phyloP scores from a whole-genome alignment of 1,284 basidiomycete genomes.

The Moniliophthora roreri region DNA sequence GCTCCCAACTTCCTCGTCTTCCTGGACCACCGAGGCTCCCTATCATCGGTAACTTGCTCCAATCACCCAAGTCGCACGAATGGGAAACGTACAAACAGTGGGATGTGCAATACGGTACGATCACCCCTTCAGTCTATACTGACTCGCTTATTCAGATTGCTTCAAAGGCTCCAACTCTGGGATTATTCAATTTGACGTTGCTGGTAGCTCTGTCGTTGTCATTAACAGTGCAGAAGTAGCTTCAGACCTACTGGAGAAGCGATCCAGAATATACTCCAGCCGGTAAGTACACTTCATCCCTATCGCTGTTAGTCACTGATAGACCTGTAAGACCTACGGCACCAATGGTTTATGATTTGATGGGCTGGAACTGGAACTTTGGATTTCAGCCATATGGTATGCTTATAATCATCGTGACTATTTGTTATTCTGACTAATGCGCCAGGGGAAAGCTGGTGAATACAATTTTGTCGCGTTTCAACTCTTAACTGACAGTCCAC shows the following conservation, averaged over 20 bases:
- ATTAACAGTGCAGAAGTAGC: conserved; percentile 2
- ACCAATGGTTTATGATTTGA: conserved; percentile 11
- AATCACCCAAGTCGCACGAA: no score
- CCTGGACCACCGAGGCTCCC: neutral
- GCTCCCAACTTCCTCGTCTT: no score
- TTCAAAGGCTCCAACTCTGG: conserved; percentile 3
- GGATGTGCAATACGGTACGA: no score
- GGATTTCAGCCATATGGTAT: neutral
- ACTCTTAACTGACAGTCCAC: neutral
- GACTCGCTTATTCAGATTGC: no score
- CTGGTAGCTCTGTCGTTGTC: conserved; percentile 9
- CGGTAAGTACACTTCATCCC: neutral
- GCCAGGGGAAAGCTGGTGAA: neutral
- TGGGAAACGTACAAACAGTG: no score
- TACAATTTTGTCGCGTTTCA: neutral
- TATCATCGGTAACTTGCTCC: no score
- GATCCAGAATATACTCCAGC: conserved; percentile 8
- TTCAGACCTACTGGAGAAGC: conserved; percentile 6
- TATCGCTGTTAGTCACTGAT: neutral
- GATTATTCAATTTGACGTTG: conserved; percentile 6
- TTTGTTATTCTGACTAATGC: neutral
- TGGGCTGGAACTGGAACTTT: conserved; percentile 14
- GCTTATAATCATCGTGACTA: neutral
- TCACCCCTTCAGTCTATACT: no score
- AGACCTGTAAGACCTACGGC: neutral